Evolutionary conservation across 768 basidiomycete genomes (phyloP).

Genomic region (Austroboletus festivus): DNA sequence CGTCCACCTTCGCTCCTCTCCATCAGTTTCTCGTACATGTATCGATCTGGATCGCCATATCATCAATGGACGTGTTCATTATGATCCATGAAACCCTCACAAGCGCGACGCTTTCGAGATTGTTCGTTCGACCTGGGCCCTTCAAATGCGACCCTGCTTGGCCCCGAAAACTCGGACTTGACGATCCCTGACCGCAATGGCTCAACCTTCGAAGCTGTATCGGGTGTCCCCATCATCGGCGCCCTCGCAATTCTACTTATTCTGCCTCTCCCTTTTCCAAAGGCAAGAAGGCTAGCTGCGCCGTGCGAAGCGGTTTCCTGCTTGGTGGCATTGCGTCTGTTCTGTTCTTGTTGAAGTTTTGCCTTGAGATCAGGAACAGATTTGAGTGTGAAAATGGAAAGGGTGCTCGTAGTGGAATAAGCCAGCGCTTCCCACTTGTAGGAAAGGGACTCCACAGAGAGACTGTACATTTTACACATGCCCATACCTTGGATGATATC

Average conservation of each 20-base stretch:
- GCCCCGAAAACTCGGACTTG: conserved; percentile 22
- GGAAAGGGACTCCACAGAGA: conserved; percentile 49
- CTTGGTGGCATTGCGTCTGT: conserved; percentile 28
- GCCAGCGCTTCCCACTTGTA: conserved; percentile 68
- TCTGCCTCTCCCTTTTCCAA: conserved; percentile 14
- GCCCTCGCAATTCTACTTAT: neutral
- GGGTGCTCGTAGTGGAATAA: conserved; percentile 24
- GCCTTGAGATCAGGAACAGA: conserved; percentile 44
- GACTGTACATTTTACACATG: conserved; percentile 61
- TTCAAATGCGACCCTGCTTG: conserved; percentile 29
- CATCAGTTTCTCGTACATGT: conserved; percentile 91
- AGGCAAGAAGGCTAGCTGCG: neutral
- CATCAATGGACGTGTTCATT: neutral
- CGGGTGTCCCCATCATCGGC: no score
- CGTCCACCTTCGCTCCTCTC: conserved; percentile 75
- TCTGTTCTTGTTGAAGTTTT: conserved; percentile 42
- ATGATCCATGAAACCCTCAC: conserved; percentile 39
- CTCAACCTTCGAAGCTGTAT: no score
- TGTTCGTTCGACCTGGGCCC: conserved; percentile 30
- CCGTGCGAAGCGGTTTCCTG: conserved; percentile 31
- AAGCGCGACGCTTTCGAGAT: conserved; percentile 46
- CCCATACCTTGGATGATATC: conserved; percentile 48
- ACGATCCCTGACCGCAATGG: conserved; percentile 8
- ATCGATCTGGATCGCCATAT: conserved; percentile 54
- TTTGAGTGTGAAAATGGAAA: conserved; percentile 48